phyloP scores from a whole-genome alignment of 1,284 basidiomycete species.

The Rhodotorula sp. region DNA sequence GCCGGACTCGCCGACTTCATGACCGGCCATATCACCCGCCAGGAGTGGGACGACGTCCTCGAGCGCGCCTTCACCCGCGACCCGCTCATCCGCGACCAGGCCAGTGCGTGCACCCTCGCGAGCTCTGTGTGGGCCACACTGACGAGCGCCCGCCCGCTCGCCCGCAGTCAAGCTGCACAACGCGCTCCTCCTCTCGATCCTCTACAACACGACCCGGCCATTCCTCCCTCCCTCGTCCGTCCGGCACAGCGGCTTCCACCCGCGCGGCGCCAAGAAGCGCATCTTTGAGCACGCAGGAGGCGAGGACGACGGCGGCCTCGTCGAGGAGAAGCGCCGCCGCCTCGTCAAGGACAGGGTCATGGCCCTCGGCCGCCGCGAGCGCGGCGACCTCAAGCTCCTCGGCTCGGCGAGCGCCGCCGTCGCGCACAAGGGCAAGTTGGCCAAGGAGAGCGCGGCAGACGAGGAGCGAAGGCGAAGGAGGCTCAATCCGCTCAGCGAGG shows the following conservation, averaged over 20 bases:
- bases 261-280: slow-evolving; percentile 37
- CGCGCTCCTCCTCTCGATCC: slow-evolving; percentile 52
- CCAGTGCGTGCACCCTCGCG: not conserved
- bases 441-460: slow-evolving; percentile 7
- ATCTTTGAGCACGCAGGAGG: not conserved
- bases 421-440: not conserved
- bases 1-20: slow-evolving; percentile 50
- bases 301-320: not conserved
- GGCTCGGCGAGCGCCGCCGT: slow-evolving; percentile 1
- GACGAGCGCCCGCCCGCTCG: not conserved
- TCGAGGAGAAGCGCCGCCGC: slow-evolving; percentile 28
- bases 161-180: slow-evolving; percentile 54
- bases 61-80: slow-evolving; percentile 43
- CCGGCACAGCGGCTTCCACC: slow-evolving; percentile 45
- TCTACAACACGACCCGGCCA: slow-evolving; percentile 51
- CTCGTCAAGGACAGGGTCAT: slow-evolving; percentile 41
- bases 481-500: slow-evolving; percentile 40
- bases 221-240: slow-evolving; percentile 40
- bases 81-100: slow-evolving; percentile 8
- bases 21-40: slow-evolving; percentile 50
- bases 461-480: slow-evolving; percentile 42
- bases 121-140: not conserved
- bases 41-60: slow-evolving; percentile 50
- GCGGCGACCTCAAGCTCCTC: slow-evolving; percentile 41
- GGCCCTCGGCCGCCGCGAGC: slow-evolving; percentile 43